A percentile compares a stretch with the other conserved stretches of the same genome.
These are phyloP conservation scores for Stagonosporopsis cucurbitacearum DNA, from an alignment of 2,329 filamentous ascomycete species.

Conservation along the genomic window DNA sequence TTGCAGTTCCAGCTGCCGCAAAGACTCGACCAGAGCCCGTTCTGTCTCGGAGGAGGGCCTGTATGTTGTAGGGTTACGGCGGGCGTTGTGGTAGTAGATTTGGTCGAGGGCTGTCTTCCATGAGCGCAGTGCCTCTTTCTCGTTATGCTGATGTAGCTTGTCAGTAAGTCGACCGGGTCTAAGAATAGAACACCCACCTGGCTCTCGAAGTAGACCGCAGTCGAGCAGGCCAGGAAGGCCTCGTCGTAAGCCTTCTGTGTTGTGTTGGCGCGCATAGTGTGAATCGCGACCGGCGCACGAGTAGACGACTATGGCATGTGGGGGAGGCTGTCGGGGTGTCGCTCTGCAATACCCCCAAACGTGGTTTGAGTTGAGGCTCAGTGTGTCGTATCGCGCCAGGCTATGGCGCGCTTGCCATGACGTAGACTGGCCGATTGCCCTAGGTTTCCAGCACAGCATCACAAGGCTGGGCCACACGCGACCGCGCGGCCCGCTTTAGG, in stretches of 20 bases:
- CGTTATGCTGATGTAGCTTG: conserved; percentile 72
- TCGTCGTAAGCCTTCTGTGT: conserved; percentile 99
- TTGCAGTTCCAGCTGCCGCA: conserved; percentile 84
- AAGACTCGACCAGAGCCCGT: conserved; percentile 77
- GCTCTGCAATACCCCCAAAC: conserved; percentile 16
- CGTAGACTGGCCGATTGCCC: conserved; percentile 33
- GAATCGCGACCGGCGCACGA: conserved; percentile 14
- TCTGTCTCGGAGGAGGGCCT: conserved; percentile 81
- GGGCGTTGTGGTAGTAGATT: conserved; percentile 85
- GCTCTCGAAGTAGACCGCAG: conserved; percentile 93
- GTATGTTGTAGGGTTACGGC: conserved; percentile 72
- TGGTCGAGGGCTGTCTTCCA: conserved; percentile 89
- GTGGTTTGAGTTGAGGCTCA: conserved; percentile 26
- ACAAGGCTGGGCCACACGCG: conserved; percentile 22
- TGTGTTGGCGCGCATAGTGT: conserved; percentile 63
- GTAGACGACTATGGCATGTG: conserved; percentile 35
- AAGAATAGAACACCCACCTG: conserved; percentile 64
- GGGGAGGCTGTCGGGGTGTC: conserved; percentile 48
- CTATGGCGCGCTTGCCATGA: conserved; percentile 38
- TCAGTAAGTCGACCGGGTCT: conserved; percentile 7
- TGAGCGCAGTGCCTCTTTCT: conserved; percentile 85
- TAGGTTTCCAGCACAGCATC: conserved; percentile 15
- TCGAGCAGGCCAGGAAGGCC: conserved; percentile 92
- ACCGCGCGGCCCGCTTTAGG: conserved; percentile 13
- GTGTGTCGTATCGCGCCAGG: conserved; percentile 20